These are phyloP conservation scores for Ophiocordyceps unilateralis DNA, from an alignment of 2,329 filamentous ascomycete species.

Conservation along the genomic window DNA sequence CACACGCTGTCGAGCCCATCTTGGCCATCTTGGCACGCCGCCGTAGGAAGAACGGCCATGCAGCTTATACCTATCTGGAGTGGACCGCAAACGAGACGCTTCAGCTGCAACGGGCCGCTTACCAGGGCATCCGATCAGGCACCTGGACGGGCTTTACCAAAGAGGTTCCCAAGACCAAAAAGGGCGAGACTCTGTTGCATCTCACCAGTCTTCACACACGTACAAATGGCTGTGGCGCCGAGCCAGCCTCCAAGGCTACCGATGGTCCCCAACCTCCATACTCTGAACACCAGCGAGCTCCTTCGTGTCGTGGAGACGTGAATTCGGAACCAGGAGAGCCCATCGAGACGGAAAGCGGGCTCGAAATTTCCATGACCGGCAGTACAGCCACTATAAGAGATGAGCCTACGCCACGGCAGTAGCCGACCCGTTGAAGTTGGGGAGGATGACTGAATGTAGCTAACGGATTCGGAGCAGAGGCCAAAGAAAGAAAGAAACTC, in stretches of 20 bases:
- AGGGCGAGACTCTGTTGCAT: not conserved
- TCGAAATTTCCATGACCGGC: not conserved
- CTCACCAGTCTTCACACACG: not conserved
- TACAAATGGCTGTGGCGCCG: not conserved
- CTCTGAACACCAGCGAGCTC: not conserved
- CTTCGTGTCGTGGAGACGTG: not conserved
- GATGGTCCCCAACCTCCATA: too few relatives aligned
- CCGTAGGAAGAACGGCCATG: too few relatives aligned
- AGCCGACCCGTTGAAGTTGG: too few relatives aligned
- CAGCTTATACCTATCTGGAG: not conserved
- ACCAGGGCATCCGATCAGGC: not conserved
- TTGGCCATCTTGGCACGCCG: not conserved
- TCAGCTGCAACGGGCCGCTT: not conserved
- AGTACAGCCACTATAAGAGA: not conserved
- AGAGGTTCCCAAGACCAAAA: not conserved
- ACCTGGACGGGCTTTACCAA: not conserved
- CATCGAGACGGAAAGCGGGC: not conserved
- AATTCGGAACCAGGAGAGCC: accelerated
- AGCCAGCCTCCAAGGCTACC: not conserved
- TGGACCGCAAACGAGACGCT: not conserved
- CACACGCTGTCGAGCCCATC: not conserved
- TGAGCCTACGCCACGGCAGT: too few relatives aligned
- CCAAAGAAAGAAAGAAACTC: too few relatives aligned
- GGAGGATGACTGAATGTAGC: too few relatives aligned
- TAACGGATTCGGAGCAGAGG: too few relatives aligned